Conservation (phyloP, 73 alveolate genomes). For the Symbiodinium natans region DNA sequence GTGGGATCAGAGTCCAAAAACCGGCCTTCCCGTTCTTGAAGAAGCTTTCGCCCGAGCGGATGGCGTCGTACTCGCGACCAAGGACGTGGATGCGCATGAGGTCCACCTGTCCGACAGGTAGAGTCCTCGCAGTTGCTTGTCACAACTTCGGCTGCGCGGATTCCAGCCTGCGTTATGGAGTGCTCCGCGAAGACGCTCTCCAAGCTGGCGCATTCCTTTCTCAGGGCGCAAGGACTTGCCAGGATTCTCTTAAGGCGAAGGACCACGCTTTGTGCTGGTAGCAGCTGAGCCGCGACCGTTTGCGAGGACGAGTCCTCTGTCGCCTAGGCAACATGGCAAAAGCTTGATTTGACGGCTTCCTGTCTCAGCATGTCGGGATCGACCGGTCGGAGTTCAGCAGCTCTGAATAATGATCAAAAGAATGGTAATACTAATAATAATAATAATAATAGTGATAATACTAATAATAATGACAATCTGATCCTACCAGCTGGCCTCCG, state of each 20-base stretch:
- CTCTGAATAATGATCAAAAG: neutral
- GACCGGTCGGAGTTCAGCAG: too few relatives aligned
- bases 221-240: neutral
- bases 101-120: constrained; percentile 5
- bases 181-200: constrained; percentile 57
- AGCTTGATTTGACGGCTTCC: neutral
- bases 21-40: constrained; percentile 34
- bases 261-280: neutral
- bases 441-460: neutral
- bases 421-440: neutral
- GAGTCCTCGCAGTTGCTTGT: neutral
- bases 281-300: neutral
- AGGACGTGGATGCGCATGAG: constrained; percentile 63
- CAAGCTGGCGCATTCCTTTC: constrained; percentile 39
- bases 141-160: neutral
- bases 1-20: neutral
- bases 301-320: neutral
- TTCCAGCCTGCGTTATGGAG: neutral
- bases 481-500: neutral
- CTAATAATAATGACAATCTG: neutral
- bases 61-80: constrained; percentile 80
- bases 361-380: too few relatives aligned
- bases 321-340: neutral
- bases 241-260: neutral
- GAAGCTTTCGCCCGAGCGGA: constrained; percentile 73